These are phyloP conservation scores for Schizothecium vesticola DNA, from an alignment of 495 filamentous ascomycete species.

Conservation along the genomic window DNA sequence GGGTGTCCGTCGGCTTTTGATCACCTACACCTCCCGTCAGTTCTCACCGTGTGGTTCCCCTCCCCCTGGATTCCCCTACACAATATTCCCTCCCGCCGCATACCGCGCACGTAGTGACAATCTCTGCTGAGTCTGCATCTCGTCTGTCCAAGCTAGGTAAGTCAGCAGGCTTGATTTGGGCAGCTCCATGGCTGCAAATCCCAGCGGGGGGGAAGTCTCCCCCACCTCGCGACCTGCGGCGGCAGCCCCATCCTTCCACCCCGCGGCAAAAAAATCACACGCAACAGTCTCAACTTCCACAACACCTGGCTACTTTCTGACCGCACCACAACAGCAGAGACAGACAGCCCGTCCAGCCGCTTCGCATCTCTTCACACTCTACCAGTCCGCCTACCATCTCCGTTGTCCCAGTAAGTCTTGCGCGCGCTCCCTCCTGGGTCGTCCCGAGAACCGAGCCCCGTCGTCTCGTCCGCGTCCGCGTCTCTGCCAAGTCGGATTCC, in stretches of 20 bases:
- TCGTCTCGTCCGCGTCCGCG: not conserved
- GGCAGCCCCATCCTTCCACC: not conserved
- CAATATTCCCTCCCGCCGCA: not conserved
- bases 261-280: not conserved
- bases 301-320: not conserved
- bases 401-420: not conserved
- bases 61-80: not conserved
- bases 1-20: not conserved
- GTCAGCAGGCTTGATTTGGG: not conserved
- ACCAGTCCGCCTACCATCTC: not conserved
- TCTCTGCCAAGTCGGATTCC: not conserved
- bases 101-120: not conserved
- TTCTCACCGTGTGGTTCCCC: no score
- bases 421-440: not conserved
- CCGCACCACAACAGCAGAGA: not conserved
- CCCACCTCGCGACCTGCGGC: not conserved
- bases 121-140: not conserved
- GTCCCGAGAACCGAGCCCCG: not conserved
- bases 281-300: not conserved
- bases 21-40: no score
- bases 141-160: not conserved
- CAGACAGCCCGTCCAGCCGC: not conserved
- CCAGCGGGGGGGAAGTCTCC: not conserved
- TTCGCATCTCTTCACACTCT: not conserved
- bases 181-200: not conserved